Percentiles rank a stretch among this genome's conserved stretches.
Conservation (phyloP, 169 alveolate species). For the Ichthyophthirius multifiliis region DNA sequence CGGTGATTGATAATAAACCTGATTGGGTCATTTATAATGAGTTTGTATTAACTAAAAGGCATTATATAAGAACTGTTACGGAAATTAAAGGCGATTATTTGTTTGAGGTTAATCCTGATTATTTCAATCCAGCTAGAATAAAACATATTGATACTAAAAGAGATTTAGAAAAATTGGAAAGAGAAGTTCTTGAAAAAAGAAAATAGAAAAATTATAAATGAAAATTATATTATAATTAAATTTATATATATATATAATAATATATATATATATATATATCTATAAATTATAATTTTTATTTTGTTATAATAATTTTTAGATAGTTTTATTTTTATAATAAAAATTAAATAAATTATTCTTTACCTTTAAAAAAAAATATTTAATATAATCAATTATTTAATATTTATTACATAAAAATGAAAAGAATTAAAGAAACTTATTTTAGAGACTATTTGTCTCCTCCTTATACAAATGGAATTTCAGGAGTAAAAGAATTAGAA, state of each 20-base stretch:
- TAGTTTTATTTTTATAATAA: too few relatives aligned
- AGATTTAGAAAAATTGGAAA: constrained; percentile 41
- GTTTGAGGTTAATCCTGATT: constrained; percentile 60
- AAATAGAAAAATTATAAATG: not conserved
- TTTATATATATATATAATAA: not conserved
- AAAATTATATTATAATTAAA: not conserved
- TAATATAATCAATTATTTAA: too few relatives aligned
- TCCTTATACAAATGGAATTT: constrained; percentile 24
- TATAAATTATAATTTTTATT: too few relatives aligned
- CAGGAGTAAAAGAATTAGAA: constrained; percentile 44
- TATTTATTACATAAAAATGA: too few relatives aligned
- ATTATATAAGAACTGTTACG: constrained; percentile 95
- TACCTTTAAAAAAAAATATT: too few relatives aligned
- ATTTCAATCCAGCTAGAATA: constrained; percentile 35
- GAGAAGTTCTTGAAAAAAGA: not conserved
- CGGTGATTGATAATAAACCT: constrained; percentile 93
- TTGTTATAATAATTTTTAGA: too few relatives aligned
- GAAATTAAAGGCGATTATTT: constrained; percentile 92
- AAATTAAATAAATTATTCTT: too few relatives aligned
- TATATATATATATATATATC: too few relatives aligned
- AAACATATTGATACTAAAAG: constrained; percentile 35
- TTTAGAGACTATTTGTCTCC: constrained; percentile 22
- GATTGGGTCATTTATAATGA: constrained; percentile 97
- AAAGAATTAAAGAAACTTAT: constrained; percentile 45
- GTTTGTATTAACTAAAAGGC: constrained; percentile 96